Percentiles rank a stretch among this genome's conserved stretches.
Evolutionary conservation across 257 asterid species (phyloP).

Genomic region (Penstemon barbatus): DNA sequence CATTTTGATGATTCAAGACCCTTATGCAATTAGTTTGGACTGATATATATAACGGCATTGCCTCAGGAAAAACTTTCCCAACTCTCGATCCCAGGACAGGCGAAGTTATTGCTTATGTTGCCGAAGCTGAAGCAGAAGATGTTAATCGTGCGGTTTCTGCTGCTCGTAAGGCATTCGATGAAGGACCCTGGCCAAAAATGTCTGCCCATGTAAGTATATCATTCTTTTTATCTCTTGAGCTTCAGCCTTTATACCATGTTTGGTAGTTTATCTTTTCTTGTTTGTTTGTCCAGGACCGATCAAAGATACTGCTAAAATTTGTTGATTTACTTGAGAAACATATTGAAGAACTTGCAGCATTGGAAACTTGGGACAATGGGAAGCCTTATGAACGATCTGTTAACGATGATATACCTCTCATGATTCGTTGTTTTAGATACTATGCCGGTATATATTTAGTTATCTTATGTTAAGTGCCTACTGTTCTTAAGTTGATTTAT

Average conservation of each 20-base stretch:
- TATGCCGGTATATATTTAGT: constrained; percentile 57
- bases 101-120: constrained; percentile 67
- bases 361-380: constrained; percentile 84
- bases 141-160: constrained; percentile 72
- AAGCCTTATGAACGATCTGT: constrained; percentile 72
- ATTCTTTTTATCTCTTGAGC: background rate
- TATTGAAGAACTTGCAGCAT: constrained; percentile 62
- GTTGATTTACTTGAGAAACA: constrained; percentile 69
- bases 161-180: constrained; percentile 82
- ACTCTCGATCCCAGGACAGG: constrained; percentile 76
- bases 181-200: constrained; percentile 89
- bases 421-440: constrained; percentile 57
- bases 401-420: constrained; percentile 47
- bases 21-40: background rate
- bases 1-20: too few relatives aligned
- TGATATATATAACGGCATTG: background rate
- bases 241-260: background rate
- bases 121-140: constrained; percentile 77
- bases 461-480: background rate
- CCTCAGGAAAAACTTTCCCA: constrained; percentile 72
- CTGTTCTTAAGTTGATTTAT: background rate
- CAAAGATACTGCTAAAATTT: constrained; percentile 52
- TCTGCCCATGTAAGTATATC: constrained; percentile 55
- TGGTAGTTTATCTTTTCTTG: background rate
- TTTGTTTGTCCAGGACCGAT: constrained; percentile 51